phyloP scores from a whole-genome alignment of 2,329 filamentous ascomycete genomes.

The Raffaelea albimanens region DNA sequence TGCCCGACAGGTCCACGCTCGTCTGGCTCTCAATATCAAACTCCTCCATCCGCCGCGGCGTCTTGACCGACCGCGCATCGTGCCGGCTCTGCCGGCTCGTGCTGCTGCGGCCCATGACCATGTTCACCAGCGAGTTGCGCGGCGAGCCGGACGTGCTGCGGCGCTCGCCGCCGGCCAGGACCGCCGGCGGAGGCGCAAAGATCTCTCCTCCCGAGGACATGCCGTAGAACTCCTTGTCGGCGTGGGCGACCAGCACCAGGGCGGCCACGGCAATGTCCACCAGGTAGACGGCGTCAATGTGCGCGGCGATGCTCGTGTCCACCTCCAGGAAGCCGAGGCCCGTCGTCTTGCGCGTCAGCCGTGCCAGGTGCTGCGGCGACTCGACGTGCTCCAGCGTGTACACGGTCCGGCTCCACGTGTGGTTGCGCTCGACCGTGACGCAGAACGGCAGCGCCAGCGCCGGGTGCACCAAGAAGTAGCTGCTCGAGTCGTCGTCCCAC shows the following conservation, averaged over 20 bases:
- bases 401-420: conserved; percentile 51
- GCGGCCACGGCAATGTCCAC: conserved; percentile 54
- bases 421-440: conserved; percentile 47
- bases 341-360: conserved; percentile 50
- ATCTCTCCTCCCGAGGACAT: conserved; percentile 34
- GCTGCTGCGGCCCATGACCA: conserved; percentile 14
- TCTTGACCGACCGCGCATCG: too few species aligned
- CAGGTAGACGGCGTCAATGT: conserved; percentile 52
- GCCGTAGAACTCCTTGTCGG: conserved; percentile 42
- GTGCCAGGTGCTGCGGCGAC: conserved; percentile 49
- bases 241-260: conserved; percentile 47
- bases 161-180: conserved; percentile 2
- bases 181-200: conserved; percentile 51
- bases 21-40: conserved; percentile 56
- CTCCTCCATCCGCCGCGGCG: conserved; percentile 42
- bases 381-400: conserved; percentile 59
- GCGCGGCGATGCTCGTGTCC: conserved; percentile 49
- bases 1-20: conserved; percentile 31
- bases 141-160: conserved; percentile 10
- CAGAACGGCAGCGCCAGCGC: conserved; percentile 55
- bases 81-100: conserved; percentile 20
- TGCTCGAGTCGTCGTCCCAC: conserved; percentile 55
- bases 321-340: conserved; percentile 52
- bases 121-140: conserved; percentile 10
- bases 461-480: conserved; percentile 55